Base-by-base conservation (phyloP, 2,329 filamentous ascomycete genomes). In the Nannizziopsis barbatae region DNA sequence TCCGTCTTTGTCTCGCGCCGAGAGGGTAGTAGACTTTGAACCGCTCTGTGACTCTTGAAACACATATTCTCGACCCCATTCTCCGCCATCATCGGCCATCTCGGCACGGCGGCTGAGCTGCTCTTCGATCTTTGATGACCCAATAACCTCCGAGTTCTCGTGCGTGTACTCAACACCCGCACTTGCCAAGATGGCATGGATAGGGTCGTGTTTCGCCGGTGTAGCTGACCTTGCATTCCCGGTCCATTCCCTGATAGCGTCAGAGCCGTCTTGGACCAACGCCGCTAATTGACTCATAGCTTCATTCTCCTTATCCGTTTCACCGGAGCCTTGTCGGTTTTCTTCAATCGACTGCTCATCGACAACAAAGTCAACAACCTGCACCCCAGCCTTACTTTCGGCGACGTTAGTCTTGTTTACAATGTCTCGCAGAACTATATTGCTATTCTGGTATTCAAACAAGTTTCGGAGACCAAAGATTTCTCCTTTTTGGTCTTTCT, bases 401-500 rank as follows among this genome's bases (percentile, higher is more conserved):
- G 92, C 92, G 45, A 98, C 81, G 59, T 98, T 98, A 22, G 92
- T 96, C 66, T 95, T 95, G 71, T 96, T 95, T 58, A 98, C 87
- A 56, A 98, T 96, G 49, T 95, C 87, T n/a, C 86, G 79, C 4
- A 96, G 75, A 11, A 95, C 75, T 10, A 93, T 77, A 51, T 84
- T 84, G 55, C 89, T 79, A 42, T 80, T 78, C 54, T 87, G 81
- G 53, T 86, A 95, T 0, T 80, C 80, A 57, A 98, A 87, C 10
- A 98, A 75, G 56, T 98, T 98, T 17, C 76, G 68, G 1, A 96
- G 74, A 0, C 92, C 92, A 57, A 98, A 98, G 17, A 98, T 86
- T 64, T 98, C 92, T 12, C 92, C 92, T 57, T 90, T 90, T 55
- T 89, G 81, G 22, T 79, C 78, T 18, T 79, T 79, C 55, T 86